Evolutionary conservation across 805 yeast genomes (phyloP), one percentile per base, ranked within the genome.

Genomic region (Kuraishia ogatae): DNA sequence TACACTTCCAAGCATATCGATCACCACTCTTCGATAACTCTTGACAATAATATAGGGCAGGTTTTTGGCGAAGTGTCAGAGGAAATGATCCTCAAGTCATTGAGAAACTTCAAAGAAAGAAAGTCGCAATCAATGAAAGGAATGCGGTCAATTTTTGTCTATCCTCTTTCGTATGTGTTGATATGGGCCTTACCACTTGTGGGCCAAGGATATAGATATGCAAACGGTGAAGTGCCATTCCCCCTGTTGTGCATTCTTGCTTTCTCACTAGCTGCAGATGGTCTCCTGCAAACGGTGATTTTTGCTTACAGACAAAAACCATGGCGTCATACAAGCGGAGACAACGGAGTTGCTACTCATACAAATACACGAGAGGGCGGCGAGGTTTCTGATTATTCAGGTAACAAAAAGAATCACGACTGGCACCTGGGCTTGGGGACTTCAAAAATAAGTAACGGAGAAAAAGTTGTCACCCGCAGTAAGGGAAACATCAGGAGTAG

Each of bases 271-370:
- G 62, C 63, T 5, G 54, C 58, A 13, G 63, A 60, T 50, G 64
- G 63, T 6, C 39, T 55, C 15, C 48, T 61, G n/a, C 64, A 61
- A 29, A 55, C 58, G 1, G 10, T 57, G 17, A 56, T 62, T 7
- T 61, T 62, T 53, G 59, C 58, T 7, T 56, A 54, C 29, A 49
- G 61, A 48, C 63, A 62, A 54, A 56, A 48, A 24, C 64, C 64
- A n/a, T 62, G 64, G 64, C 55, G 54, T 21, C 52, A 53, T n/a
- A 53, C 50, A 48, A 55, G 46, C 21, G 39, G 35, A 1, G 52
- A n/a, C 35, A 39, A 46, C 26, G 19, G 26, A 7, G n/a, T 8
- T 35, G n/a, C 13, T 15, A 5, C 15, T 35, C 43, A 15, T 7
- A 8, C 17, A 10, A 15, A 11, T 3, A 35, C n/a, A 15, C 4